Evolutionary conservation across 1,139 yeast genomes (phyloP), one percentile per base, ranked within the genome.

Genomic region (Kodamaea derodonti): DNA sequence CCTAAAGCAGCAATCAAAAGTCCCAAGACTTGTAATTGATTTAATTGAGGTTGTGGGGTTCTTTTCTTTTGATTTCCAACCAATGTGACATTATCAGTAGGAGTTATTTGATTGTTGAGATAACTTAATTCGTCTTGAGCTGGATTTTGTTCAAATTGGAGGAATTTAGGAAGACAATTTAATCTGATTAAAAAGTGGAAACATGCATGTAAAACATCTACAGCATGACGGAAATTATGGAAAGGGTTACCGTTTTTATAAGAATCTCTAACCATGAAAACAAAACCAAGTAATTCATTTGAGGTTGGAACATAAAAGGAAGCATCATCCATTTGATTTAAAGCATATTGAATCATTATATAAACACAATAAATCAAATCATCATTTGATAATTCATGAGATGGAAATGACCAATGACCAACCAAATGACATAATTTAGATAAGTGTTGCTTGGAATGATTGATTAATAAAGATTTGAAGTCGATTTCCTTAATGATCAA

Each of bases 201-300:
- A 33, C 92, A 79, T 1, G 95, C 96, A 61, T 92, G 98, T 53
- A 90, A 64, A 6, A 92, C 98, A 60, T 92, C 98, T 12, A 87
- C 85, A 0, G 96, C 97, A 60, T 92, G 98, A 47, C 95, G 77
- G 55, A 88, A 92, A 61, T 90, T 90, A 62, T 92, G 98, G 65
- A 90, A 92, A 6, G 92, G 87, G 53, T 90, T 88, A 2, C 87
- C 87, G 46, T 78, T 77, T 51, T 84, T 80, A 56, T 92, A 92
- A 30, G 85, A 75, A 49, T 84, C 84, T 43, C 95, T 74, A 4
- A 82, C 72, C 52, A 76, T 71, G 45, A 78, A 75, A 20, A 84
- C 62, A 44, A 85, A 69, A n/a, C 72, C 72, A 32, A 78, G 56
- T 17, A 84, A 59, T 39, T 69, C 70, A 47, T 72, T 72, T 23